A percentile compares a stretch with the other conserved stretches of the same genome.
These are phyloP conservation scores for Penicillium sclerotiorum DNA, from an alignment of 2,329 filamentous ascomycete species.

Conservation along the genomic window DNA sequence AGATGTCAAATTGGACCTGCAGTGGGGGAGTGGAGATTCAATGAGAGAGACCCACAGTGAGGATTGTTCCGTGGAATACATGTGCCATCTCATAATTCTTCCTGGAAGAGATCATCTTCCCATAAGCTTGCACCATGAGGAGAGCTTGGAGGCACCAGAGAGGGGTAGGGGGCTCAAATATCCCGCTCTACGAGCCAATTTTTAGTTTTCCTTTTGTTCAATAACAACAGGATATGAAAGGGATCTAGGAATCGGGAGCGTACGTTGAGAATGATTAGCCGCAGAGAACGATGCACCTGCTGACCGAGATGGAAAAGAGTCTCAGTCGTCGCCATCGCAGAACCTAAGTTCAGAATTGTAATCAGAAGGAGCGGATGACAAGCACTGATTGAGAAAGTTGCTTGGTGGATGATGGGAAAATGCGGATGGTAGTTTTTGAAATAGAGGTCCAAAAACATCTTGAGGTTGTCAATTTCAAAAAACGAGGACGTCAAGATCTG, in stretches of 20 bases:
- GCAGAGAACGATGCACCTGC: no score
- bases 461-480: neutral
- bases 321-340: neutral
- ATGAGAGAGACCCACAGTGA: neutral
- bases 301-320: no score
- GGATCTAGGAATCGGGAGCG: no score
- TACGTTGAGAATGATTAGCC: no score
- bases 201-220: no score
- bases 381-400: neutral
- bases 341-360: neutral
- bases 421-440: neutral
- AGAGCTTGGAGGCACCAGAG: neutral
- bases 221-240: no score
- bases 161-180: neutral
- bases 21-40: no score
- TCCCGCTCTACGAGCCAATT: neutral
- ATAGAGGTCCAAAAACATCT: neutral
- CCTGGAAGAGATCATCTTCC: neutral
- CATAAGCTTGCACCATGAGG: neutral
- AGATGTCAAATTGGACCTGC: no score
- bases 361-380: neutral
- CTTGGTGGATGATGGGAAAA: neutral
- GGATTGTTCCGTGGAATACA: neutral
- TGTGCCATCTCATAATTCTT: neutral
- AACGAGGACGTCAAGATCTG: neutral